phyloP scores from a whole-genome alignment of 2,329 filamentous ascomycete species.

The Penicillium sp. region DNA sequence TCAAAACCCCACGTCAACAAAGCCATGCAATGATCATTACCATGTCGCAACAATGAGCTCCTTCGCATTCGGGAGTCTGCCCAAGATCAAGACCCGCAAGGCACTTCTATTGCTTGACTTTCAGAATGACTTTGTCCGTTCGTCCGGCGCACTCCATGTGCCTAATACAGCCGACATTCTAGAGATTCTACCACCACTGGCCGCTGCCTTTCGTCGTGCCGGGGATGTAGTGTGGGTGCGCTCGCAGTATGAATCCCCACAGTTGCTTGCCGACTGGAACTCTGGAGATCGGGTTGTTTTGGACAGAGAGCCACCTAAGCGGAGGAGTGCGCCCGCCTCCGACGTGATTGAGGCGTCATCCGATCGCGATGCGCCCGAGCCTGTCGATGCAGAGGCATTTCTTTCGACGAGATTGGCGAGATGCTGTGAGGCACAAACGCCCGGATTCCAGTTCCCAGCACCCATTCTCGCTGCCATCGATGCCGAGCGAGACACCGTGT shows the following conservation, averaged over 20 bases:
- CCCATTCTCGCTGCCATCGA: slow-evolving; percentile 52
- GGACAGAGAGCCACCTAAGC: slow-evolving; percentile 25
- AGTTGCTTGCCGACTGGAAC: slow-evolving; percentile 53
- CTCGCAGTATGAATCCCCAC: slow-evolving; percentile 66
- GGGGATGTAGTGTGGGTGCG: slow-evolving; percentile 82
- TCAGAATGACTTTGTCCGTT: slow-evolving; percentile 81
- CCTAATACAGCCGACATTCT: slow-evolving; percentile 64
- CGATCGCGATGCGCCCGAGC: slow-evolving; percentile 20
- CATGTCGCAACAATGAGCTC: slow-evolving; percentile 34
- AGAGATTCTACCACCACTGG: slow-evolving; percentile 63
- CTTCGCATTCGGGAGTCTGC: slow-evolving; percentile 34
- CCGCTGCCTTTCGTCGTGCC: slow-evolving; percentile 68
- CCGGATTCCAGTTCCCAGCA: slow-evolving; percentile 52
- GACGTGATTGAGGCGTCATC: slow-evolving; percentile 23
- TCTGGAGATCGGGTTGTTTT: slow-evolving; percentile 47
- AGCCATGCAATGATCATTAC: slow-evolving; percentile 5
- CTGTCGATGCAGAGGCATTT: slow-evolving; percentile 44
- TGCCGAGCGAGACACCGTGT: slow-evolving; percentile 50
- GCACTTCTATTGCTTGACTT: slow-evolving; percentile 82
- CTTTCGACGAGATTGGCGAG: slow-evolving; percentile 32
- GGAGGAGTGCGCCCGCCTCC: slow-evolving; percentile 4
- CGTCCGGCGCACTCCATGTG: slow-evolving; percentile 66
- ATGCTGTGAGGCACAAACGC: slow-evolving; percentile 42
- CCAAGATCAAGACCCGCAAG: slow-evolving; percentile 57
- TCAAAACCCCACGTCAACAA: not conserved